Evolutionary conservation across 768 basidiomycete species (phyloP).

Genomic region (Agaricus blazei): DNA sequence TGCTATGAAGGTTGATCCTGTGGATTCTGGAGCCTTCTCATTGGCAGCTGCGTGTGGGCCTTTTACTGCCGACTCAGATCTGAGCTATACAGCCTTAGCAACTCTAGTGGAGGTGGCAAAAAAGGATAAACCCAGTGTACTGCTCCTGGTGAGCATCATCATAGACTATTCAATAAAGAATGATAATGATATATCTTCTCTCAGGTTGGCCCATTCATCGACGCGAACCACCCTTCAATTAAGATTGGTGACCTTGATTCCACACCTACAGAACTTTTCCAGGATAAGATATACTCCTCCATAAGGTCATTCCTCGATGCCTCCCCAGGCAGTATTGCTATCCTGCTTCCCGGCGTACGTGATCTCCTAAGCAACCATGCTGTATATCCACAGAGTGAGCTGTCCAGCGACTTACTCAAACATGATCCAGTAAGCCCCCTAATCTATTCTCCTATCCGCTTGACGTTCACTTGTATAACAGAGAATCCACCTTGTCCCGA

Average conservation of each 20-base stretch:
- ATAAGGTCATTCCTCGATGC: constrained; percentile 52
- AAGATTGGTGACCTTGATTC: constrained; percentile 69
- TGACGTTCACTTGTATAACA: constrained; percentile 21
- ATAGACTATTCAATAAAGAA: neutral
- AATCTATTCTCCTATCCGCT: neutral
- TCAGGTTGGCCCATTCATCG: constrained; percentile 91
- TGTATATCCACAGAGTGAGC: constrained; percentile 79
- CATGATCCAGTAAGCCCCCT: constrained; percentile 45
- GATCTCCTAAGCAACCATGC: constrained; percentile 78
- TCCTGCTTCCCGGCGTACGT: constrained; percentile 78
- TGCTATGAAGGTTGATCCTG: constrained; percentile 29
- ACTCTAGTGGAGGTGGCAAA: constrained; percentile 59
- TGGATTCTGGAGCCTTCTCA: constrained; percentile 25
- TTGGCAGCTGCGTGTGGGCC: constrained; percentile 82
- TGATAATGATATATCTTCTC: neutral
- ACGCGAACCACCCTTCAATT: constrained; percentile 68
- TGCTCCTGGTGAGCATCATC: constrained; percentile 60
- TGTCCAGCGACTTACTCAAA: constrained; percentile 36
- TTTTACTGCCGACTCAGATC: constrained; percentile 74
- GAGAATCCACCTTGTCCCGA: constrained; percentile 79
- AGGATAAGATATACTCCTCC: constrained; percentile 50
- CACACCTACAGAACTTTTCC: constrained; percentile 65
- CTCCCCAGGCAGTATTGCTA: constrained; percentile 64
- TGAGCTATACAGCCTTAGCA: constrained; percentile 69
- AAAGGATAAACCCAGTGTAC: constrained; percentile 61